phyloP scores from a whole-genome alignment of 805 yeast species.

The Ogataea minuta region DNA sequence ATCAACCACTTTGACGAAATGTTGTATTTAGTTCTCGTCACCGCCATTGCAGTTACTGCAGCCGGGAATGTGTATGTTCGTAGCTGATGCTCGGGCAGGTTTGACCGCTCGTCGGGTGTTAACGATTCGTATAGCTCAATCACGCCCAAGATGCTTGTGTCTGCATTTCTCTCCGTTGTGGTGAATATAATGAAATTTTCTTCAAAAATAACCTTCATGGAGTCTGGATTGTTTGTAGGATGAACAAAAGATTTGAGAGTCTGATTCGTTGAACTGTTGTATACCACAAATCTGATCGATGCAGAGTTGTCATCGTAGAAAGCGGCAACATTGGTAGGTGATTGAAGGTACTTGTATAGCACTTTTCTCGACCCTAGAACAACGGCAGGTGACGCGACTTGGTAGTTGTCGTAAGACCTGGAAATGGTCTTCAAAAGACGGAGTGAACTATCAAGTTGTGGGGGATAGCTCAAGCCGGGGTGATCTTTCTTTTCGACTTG shows the following conservation, averaged over 20 bases:
- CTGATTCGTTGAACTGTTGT: slow-evolving; percentile 73
- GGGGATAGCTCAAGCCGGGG: slow-evolving; percentile 2
- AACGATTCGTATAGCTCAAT: slow-evolving; percentile 77
- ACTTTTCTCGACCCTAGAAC: slow-evolving; percentile 69
- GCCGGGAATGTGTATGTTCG: slow-evolving; percentile 66
- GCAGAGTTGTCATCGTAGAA: slow-evolving; percentile 30
- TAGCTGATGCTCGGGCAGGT: slow-evolving; percentile 46
- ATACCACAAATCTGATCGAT: slow-evolving; percentile 45
- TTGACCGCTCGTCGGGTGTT: slow-evolving; percentile 45
- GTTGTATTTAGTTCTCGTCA: slow-evolving; percentile 62
- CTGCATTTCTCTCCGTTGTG: slow-evolving; percentile 49
- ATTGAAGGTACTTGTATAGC: slow-evolving; percentile 79
- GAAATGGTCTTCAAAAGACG: slow-evolving; percentile 5
- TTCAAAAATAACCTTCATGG: slow-evolving; percentile 58
- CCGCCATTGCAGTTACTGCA: slow-evolving; percentile 44
- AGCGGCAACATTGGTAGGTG: slow-evolving; percentile 59
- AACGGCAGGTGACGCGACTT: slow-evolving; percentile 61
- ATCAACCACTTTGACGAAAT: slow-evolving; percentile 68
- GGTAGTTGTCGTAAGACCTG: slow-evolving; percentile 39
- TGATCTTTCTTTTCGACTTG: slow-evolving; percentile 11
- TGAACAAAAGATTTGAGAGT: slow-evolving; percentile 41
- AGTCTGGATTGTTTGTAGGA: slow-evolving; percentile 24
- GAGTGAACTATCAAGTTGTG: slow-evolving; percentile 1
- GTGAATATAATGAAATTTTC: slow-evolving; percentile 84
- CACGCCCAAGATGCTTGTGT: slow-evolving; percentile 56